These are phyloP conservation scores for Trichophyton verrucosum DNA, from an alignment of 2,329 filamentous ascomycete species.

Conservation along the genomic window DNA sequence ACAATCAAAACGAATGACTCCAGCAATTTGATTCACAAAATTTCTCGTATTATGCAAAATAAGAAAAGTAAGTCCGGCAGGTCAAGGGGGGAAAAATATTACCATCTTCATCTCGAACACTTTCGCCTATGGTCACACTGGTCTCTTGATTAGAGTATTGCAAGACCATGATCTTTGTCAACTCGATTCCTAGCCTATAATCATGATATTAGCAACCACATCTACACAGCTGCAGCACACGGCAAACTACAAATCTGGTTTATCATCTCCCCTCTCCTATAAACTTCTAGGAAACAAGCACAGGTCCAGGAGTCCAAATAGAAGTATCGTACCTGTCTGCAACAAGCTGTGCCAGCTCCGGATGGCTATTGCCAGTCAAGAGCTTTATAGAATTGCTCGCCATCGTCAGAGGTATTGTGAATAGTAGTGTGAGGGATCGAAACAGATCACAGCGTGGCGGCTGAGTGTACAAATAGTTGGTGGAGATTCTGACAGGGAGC, in stretches of 20 bases:
- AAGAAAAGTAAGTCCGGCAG: background rate
- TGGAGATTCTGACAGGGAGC: background rate
- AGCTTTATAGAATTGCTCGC: constrained; percentile 63
- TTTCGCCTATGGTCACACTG: constrained; percentile 81
- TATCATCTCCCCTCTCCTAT: background rate
- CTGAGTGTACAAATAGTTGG: background rate
- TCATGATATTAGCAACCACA: constrained; percentile 9
- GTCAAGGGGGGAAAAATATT: constrained; percentile 16
- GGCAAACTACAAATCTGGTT: background rate
- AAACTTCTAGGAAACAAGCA: background rate
- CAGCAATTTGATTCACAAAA: background rate
- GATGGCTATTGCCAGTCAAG: constrained; percentile 63
- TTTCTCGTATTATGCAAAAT: background rate
- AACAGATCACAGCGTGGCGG: background rate
- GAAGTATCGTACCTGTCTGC: constrained; percentile 46
- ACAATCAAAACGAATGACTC: background rate
- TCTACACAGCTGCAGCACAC: background rate
- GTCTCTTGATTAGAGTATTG: constrained; percentile 54
- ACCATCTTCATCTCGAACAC: constrained; percentile 91
- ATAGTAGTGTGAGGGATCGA: background rate
- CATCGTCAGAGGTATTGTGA: constrained; percentile 36
- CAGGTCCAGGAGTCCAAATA: background rate
- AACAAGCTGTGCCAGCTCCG: constrained; percentile 56
- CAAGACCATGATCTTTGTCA: constrained; percentile 56
- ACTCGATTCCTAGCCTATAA: constrained; percentile 50